Conservation (phyloP, 192 early-diverging fungal species). For the Coemansia guatemalensis region DNA sequence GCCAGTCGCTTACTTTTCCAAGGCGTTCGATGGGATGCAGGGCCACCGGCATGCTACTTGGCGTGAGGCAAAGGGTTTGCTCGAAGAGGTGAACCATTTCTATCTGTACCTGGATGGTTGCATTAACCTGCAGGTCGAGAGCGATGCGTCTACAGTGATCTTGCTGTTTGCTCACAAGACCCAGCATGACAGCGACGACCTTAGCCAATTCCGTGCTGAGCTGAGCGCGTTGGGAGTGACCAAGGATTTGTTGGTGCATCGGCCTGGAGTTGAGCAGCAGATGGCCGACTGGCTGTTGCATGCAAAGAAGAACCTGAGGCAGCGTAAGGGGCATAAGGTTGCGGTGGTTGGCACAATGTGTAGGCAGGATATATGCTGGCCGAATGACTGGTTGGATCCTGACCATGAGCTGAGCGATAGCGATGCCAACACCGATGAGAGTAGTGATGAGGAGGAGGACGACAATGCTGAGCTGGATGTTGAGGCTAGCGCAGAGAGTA, state of each 20-base stretch:
- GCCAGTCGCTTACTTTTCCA: conserved; percentile 28
- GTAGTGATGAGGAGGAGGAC: no score
- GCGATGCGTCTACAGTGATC: conserved; percentile 9
- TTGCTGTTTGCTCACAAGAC: neutral
- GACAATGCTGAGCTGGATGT: no score
- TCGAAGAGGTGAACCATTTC: conserved; percentile 17
- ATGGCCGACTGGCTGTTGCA: conserved; percentile 9
- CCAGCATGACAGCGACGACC: conserved; percentile 2
- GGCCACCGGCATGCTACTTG: conserved; percentile 15
- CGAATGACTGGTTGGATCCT: neutral
- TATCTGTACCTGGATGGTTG: conserved; percentile 24
- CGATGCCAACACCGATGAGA: no score
- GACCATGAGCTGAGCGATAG: neutral
- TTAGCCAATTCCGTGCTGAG: neutral
- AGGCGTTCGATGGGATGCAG: conserved; percentile 24
- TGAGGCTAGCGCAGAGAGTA: no score
- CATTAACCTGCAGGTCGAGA: conserved; percentile 20
- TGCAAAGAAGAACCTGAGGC: neutral
- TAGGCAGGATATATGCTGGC: neutral
- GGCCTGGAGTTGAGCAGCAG: conserved; percentile 7
- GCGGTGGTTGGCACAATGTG: neutral
- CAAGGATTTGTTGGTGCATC: conserved; percentile 9
- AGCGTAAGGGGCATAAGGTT: neutral
- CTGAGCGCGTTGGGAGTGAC: conserved; percentile 2
- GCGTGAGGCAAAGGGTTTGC: conserved; percentile 15